These are phyloP conservation scores for Amphirosellinia nigrospora DNA, from an alignment of 495 filamentous ascomycete species.

Conservation along the genomic window DNA sequence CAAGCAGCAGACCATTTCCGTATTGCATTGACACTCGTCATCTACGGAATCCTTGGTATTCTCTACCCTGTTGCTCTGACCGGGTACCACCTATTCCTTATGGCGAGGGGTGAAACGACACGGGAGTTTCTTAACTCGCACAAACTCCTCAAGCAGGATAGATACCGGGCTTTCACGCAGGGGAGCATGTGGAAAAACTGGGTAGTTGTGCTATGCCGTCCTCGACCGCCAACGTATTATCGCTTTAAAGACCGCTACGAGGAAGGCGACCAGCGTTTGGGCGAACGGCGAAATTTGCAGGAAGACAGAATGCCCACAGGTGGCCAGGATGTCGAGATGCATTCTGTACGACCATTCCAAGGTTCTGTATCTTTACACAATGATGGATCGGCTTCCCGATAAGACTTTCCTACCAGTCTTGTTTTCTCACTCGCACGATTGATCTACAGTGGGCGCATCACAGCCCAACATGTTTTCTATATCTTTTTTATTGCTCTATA, in stretches of 20 bases:
- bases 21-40: constrained; percentile 86
- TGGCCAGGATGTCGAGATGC: constrained; percentile 52
- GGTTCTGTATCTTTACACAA: constrained; percentile 33
- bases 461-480: constrained; percentile 3
- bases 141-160: constrained; percentile 89
- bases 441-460: background rate
- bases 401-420: background rate
- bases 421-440: background rate
- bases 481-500: constrained; percentile 23
- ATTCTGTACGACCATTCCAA: constrained; percentile 47
- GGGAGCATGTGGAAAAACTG: constrained; percentile 78
- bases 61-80: constrained; percentile 85
- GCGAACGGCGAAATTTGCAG: constrained; percentile 36
- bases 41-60: constrained; percentile 75
- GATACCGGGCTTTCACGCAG: constrained; percentile 90
- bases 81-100: constrained; percentile 89
- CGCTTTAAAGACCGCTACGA: constrained; percentile 80
- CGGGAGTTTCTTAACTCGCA: constrained; percentile 94
- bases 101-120: constrained; percentile 90
- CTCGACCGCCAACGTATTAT: constrained; percentile 87
- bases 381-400: constrained; percentile 4
- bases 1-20: constrained; percentile 69
- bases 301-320: constrained; percentile 19
- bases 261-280: constrained; percentile 85
- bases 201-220: constrained; percentile 78